phyloP scores from a whole-genome alignment of 2,329 filamentous ascomycete species.

The Colletotrichum spaethianum region DNA sequence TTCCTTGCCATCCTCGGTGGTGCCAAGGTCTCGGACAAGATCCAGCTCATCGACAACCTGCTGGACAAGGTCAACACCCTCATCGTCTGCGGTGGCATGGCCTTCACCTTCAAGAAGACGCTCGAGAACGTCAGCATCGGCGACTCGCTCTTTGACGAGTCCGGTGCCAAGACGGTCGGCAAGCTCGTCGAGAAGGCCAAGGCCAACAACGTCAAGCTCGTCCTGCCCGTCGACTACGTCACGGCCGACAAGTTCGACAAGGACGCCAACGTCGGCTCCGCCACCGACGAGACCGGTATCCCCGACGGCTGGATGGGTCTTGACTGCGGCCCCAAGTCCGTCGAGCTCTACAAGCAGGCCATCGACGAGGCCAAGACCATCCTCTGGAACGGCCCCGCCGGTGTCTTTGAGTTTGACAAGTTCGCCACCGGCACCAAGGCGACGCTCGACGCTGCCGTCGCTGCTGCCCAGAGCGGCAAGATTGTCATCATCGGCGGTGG shows the following conservation, averaged over 20 bases:
- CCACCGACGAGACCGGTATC: conserved; percentile 90
- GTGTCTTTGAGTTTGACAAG: conserved; percentile 97
- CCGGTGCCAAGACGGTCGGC: conserved; percentile 90
- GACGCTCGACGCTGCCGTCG: conserved; percentile 90
- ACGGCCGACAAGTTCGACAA: conserved; percentile 95
- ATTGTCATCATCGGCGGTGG: conserved; percentile 99
- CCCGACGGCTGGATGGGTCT: conserved; percentile 99
- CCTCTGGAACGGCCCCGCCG: conserved; percentile 98
- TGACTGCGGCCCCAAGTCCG: conserved; percentile 91
- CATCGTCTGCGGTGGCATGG: conserved; percentile 97
- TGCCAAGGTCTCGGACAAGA: conserved; percentile 99
- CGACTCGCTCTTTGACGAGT: conserved; percentile 92
- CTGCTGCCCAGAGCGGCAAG: conserved; percentile 85
- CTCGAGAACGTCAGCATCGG: conserved; percentile 92
- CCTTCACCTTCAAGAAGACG: conserved; percentile 99
- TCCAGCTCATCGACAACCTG: conserved; percentile 98
- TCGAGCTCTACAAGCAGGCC: conserved; percentile 89
- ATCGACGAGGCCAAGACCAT: conserved; percentile 94
- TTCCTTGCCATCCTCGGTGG: conserved; percentile 99
- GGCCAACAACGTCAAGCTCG: conserved; percentile 94
- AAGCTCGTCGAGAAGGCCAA: conserved; percentile 95
- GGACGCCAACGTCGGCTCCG: conserved; percentile 84
- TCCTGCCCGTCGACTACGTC: conserved; percentile 94
- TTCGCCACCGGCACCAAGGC: conserved; percentile 94
- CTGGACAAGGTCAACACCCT: conserved; percentile 98